A percentile compares a stretch with the other conserved stretches of the same genome.
Conservation (phyloP, 768 basidiomycete species). For the Pulveroboletus sp. region DNA sequence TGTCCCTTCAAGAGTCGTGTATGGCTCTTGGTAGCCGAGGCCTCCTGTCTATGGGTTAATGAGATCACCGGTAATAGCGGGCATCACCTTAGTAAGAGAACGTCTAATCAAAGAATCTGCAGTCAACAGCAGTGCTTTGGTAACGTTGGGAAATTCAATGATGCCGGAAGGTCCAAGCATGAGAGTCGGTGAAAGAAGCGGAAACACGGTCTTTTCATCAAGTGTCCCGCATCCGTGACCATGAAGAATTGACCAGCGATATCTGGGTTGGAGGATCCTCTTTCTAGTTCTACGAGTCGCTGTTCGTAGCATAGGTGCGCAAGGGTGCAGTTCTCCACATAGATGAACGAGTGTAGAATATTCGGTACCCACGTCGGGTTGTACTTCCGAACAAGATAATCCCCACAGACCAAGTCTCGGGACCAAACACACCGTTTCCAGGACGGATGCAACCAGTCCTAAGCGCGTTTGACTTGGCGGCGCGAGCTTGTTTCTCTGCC, state of each 20-base stretch:
- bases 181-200: constrained; percentile 50
- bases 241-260: constrained; percentile 71
- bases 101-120: constrained; percentile 27
- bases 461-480: constrained; percentile 32
- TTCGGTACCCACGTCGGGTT: constrained; percentile 61
- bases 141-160: constrained; percentile 52
- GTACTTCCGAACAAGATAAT: constrained; percentile 53
- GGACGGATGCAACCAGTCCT: constrained; percentile 76
- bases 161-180: constrained; percentile 62
- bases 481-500: constrained; percentile 49
- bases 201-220: constrained; percentile 54
- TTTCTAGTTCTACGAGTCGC: constrained; percentile 53
- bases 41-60: constrained; percentile 62
- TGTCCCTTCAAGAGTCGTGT: constrained; percentile 55
- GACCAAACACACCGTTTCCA: constrained; percentile 72
- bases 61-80: constrained; percentile 44
- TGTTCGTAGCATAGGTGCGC: constrained; percentile 72
- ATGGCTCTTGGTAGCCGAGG: constrained; percentile 56
- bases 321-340: constrained; percentile 72
- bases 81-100: constrained; percentile 37
- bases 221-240: constrained; percentile 63
- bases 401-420: constrained; percentile 62
- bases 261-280: constrained; percentile 46
- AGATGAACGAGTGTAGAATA: constrained; percentile 59
- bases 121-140: constrained; percentile 37